A percentile compares a stretch with the other conserved stretches of the same genome.
Conservation (phyloP, 352 stramenopile genomes). For the Phytophthora lateralis region DNA sequence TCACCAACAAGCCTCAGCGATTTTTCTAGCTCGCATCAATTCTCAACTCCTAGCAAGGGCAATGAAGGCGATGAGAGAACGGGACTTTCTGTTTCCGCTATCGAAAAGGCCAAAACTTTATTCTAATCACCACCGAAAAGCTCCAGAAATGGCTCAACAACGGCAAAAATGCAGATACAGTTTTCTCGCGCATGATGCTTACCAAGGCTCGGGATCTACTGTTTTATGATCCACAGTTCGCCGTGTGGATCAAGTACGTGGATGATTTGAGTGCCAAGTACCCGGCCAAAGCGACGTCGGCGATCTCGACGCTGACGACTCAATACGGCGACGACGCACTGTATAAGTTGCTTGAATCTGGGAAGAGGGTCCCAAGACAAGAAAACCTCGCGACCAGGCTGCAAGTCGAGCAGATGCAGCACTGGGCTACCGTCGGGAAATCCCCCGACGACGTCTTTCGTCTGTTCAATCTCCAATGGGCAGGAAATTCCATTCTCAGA, state of each 20-base stretch:
- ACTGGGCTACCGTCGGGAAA: not conserved
- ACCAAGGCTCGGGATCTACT: not conserved
- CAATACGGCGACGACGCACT: constrained; percentile 3
- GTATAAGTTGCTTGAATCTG: constrained; percentile 1
- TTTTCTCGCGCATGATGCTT: not conserved
- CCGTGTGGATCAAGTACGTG: not conserved
- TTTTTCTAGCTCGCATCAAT: no score
- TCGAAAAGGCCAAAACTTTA: no score
- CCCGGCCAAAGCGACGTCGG: not conserved
- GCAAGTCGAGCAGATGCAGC: not conserved
- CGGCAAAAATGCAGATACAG: no score
- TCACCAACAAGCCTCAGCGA: no score
- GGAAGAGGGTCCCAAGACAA: not conserved
- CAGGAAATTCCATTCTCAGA: not conserved
- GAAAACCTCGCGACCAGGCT: not conserved
- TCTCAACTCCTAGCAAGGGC: no score
- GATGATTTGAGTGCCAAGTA: constrained; percentile 1
- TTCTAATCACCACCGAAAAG: no score
- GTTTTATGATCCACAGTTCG: constrained; percentile 1
- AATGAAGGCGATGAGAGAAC: no score
- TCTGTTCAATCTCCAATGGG: not conserved
- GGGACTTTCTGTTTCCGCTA: no score
- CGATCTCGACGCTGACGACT: not conserved
- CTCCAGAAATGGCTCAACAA: no score
- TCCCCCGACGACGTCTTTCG: constrained; percentile 1